A percentile compares a stretch with the other conserved stretches of the same genome.
phyloP scores from a whole-genome alignment of 2,329 filamentous ascomycete genomes.

The Penicillium brasilianum region DNA sequence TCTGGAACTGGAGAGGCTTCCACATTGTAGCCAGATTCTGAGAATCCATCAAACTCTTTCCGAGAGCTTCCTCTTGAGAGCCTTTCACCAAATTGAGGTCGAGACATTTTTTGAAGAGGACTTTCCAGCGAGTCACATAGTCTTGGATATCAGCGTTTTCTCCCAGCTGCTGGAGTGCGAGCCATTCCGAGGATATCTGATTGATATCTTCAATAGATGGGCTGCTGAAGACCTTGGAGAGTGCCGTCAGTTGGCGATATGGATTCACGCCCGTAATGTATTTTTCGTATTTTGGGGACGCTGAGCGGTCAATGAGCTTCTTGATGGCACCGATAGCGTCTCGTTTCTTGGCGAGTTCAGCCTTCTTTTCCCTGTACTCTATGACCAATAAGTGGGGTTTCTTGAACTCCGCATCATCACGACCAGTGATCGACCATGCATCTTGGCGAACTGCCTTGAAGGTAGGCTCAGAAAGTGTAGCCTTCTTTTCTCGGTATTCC shows the following conservation, averaged over 20 bases:
- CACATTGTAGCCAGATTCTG: neutral
- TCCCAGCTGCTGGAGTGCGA: neutral
- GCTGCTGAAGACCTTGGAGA: neutral
- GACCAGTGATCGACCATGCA: neutral
- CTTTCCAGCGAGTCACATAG: neutral
- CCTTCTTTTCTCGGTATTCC: neutral
- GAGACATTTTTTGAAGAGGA: neutral
- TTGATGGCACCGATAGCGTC: neutral
- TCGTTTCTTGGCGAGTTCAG: neutral
- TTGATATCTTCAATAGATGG: neutral
- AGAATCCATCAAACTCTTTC: neutral
- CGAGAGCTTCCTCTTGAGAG: neutral
- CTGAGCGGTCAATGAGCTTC: neutral
- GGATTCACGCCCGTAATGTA: neutral
- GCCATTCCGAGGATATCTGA: neutral
- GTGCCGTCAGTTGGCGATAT: neutral
- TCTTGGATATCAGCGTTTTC: neutral
- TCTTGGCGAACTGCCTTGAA: neutral
- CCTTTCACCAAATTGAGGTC: neutral
- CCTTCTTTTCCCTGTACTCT: neutral
- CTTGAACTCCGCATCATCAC: slow-evolving; percentile 1
- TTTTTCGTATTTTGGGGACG: neutral
- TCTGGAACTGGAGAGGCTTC: neutral
- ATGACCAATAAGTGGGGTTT: neutral
- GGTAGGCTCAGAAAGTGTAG: neutral